Base-by-base conservation (phyloP, 139 green algal genomes). In the Chlamydomonas sp. region DNA sequence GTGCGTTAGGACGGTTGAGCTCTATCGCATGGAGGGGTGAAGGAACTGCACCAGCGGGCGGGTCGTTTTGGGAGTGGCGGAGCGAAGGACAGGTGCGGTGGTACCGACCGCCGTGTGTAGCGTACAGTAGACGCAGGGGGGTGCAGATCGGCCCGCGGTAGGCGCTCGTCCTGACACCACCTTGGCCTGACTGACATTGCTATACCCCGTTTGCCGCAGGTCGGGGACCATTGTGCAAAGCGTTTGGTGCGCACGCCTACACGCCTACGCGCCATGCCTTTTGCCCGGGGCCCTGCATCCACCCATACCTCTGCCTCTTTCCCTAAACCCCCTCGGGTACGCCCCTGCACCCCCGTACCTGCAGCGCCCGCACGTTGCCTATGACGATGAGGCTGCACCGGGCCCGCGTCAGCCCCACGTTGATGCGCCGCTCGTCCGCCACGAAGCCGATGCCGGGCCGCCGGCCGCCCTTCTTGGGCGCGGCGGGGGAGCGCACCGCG, bases 391-490 rank as follows among this genome's bases (percentile, higher is more conserved):
- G 93, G 20, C 91, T 95, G 81, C 92, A 95, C 10, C 95, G 93
- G 6, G 96, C 96, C 6, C 96, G 92, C 5, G 97, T 98, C 75
- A 99, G 90, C 15, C 94, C 97, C 15, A 99, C 97, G 83, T 99
- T 99, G 91, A 99, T 96, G 84, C 97, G 95, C 59, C 96, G 93
- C 92, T 96, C 95, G 86, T 99, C 97, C 1, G 95, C 92, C 20
- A 98, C 95, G 83, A 98, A 98, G 17, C 96, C 96, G 15, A 98
- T 96, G 66, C 84, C 74, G 2, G 83, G 18, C 8, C 61, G 18
- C 3, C 57, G 15, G n/a, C 72, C 72, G 18, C 71, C 71, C 72
- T 87, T 87, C 82, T 87, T 87, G 78, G 67, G 16, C 17, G 76
- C 89, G 2, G 72, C 87, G 3, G 75, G 68, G 8, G 92, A 88